Evolutionary conservation across 176 grass and related monocot species (phyloP).

Genomic region (Triticum aestivum): IWGSC_CS_RefSeq_v2.1 NC_057808.1:475124509-475125008

Average conservation of each 20-base stretch:
- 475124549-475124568: neutral
- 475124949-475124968: neutral
- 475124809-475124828: neutral
- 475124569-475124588: neutral
- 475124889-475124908: neutral
- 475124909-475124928: neutral
- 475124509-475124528: neutral
- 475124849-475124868: constrained; percentile 4
- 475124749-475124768: neutral
- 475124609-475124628: neutral
- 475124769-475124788: neutral
- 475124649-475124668: neutral
- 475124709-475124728: neutral
- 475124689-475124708: neutral
- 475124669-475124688: neutral
- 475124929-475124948: constrained; percentile 10
- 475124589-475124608: neutral
- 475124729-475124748: neutral
- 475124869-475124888: neutral
- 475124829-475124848: neutral
- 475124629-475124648: constrained; percentile 1
- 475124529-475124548: neutral
- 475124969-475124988: neutral
- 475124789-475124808: constrained; percentile 3
- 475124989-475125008: neutral